phyloP scores from a whole-genome alignment of 202 grass and related monocot genomes.

The Panicum hallii region DNA sequence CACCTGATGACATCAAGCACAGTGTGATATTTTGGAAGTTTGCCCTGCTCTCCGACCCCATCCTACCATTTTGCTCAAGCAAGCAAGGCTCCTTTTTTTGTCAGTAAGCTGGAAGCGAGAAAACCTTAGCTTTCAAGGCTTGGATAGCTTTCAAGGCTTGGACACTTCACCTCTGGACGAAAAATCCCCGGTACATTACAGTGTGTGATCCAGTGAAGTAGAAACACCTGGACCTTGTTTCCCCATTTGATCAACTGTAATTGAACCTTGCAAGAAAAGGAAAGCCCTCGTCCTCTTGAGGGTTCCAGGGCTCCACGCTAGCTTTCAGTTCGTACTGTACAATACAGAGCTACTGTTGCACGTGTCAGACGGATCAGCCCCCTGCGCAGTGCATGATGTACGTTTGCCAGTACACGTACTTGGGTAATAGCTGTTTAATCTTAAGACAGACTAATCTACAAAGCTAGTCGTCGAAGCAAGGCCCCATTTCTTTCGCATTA shows the following conservation, averaged over 20 bases:
- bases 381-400: not conserved
- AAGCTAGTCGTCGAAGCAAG: too few species aligned
- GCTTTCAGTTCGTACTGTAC: not conserved
- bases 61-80: not conserved
- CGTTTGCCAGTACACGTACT: not conserved
- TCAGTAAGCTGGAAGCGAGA: too few species aligned
- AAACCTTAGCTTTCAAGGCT: slow-evolving; percentile 34
- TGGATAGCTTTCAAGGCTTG: slow-evolving; percentile 36
- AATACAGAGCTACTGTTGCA: not conserved
- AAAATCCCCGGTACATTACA: not conserved
- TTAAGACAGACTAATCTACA: too few species aligned
- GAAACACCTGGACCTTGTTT: not conserved
- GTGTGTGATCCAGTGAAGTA: not conserved
- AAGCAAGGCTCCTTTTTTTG: not conserved
- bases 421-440: too few species aligned
- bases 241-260: not conserved
- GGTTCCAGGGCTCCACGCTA: too few species aligned
- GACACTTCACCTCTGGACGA: slow-evolving; percentile 1
- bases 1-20: slow-evolving; percentile 3
- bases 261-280: slow-evolving; percentile 29
- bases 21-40: not conserved
- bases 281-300: not conserved
- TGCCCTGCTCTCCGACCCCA: not conserved
- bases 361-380: not conserved
- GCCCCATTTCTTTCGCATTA: not conserved